These are phyloP conservation scores for Acrocalymma vagum DNA, from an alignment of 2,329 filamentous ascomycete genomes.

Conservation along the genomic window DNA sequence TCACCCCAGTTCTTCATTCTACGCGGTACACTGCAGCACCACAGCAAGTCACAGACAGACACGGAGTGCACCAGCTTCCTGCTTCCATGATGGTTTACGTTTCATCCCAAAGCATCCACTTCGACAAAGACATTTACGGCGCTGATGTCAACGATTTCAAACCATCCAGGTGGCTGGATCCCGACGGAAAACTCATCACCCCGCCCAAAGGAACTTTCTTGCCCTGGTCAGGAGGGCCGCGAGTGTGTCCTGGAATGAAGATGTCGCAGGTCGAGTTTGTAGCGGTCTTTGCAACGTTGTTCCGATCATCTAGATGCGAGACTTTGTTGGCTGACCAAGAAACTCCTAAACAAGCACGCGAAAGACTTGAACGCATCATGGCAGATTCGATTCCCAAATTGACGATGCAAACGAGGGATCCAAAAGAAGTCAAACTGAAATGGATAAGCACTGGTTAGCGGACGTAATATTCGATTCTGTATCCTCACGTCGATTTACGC, in stretches of 20 bases:
- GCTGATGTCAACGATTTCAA: constrained; percentile 29
- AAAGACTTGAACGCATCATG: constrained; percentile 11
- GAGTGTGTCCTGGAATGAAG: constrained; percentile 43
- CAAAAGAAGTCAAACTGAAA: constrained; percentile 6
- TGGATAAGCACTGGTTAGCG: too few species aligned
- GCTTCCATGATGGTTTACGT: neutral
- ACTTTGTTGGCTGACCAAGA: constrained; percentile 10
- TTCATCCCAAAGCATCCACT: constrained; percentile 4
- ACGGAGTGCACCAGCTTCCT: neutral
- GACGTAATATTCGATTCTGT: too few species aligned
- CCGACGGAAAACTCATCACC: constrained; percentile 6
- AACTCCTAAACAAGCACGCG: constrained; percentile 6
- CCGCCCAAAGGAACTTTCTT: constrained; percentile 11
- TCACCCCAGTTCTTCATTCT: constrained; percentile 14
- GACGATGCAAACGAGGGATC: constrained; percentile 16
- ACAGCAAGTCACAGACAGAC: constrained; percentile 1
- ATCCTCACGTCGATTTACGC: too few species aligned
- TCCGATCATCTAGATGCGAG: constrained; percentile 16
- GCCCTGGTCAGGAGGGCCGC: constrained; percentile 27
- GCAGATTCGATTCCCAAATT: constrained; percentile 15
- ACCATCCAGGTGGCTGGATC: constrained; percentile 29
- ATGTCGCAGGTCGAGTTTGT: constrained; percentile 49
- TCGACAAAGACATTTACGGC: constrained; percentile 15
- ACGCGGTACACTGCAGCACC: constrained; percentile 4
- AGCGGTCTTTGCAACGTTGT: constrained; percentile 31